Conservation (phyloP, 768 basidiomycete genomes). For the Calocybe indica region DNA sequence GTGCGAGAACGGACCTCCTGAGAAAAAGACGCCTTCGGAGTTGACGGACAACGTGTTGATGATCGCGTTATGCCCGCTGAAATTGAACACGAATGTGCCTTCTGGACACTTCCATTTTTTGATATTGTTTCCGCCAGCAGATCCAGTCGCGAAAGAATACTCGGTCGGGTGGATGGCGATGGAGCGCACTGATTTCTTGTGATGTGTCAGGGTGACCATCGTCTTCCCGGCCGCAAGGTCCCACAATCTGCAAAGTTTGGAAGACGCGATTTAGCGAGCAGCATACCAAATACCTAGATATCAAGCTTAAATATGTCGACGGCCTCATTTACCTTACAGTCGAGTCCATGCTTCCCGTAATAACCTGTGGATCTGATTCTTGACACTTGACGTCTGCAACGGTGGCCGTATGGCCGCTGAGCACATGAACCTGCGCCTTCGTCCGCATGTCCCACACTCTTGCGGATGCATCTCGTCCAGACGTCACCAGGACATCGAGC, state of each 20-base stretch:
- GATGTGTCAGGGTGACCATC: slow-evolving; percentile 95
- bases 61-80: slow-evolving; percentile 93
- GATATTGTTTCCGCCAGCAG: slow-evolving; percentile 98
- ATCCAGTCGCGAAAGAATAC: slow-evolving; percentile 93
- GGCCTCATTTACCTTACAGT: slow-evolving; percentile 66
- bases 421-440: slow-evolving; percentile 90
- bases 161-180: slow-evolving; percentile 95
- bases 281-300: neutral
- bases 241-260: slow-evolving; percentile 62
- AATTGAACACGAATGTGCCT: slow-evolving; percentile 94
- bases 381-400: slow-evolving; percentile 96
- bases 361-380: slow-evolving; percentile 96
- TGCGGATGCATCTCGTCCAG: slow-evolving; percentile 93
- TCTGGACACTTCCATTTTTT: slow-evolving; percentile 99
- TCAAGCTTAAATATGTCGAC: neutral
- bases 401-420: slow-evolving; percentile 91
- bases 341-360: slow-evolving; percentile 97
- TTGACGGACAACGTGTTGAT: slow-evolving; percentile 96
- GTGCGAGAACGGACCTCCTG: slow-evolving; percentile 62
- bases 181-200: slow-evolving; percentile 96
- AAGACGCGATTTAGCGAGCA: too few relatives aligned
- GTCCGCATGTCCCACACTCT: slow-evolving; percentile 99
- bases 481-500: slow-evolving; percentile 90
- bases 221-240: slow-evolving; percentile 98
- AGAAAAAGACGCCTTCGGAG: slow-evolving; percentile 94